Evolutionary conservation across 345 rosid genomes (phyloP).

Genomic region (Lumnitzera littorea): DNA sequence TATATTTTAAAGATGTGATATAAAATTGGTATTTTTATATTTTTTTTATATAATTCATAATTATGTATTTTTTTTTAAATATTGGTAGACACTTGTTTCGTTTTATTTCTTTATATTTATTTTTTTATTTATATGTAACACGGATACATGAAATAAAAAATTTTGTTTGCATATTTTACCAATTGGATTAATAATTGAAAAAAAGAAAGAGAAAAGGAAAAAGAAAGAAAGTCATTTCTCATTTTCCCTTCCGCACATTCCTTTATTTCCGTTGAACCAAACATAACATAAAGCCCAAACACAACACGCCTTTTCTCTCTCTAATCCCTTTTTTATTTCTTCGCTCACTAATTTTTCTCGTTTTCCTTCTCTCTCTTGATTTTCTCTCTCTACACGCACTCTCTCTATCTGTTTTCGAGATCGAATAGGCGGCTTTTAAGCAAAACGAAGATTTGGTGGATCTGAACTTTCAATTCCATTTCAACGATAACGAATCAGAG

Average conservation of each 20-base stretch:
- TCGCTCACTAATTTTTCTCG: conserved; percentile 13
- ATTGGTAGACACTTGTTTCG: too few species aligned
- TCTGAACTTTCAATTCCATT: neutral
- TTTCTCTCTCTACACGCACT: neutral
- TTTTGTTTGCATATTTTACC: too few species aligned
- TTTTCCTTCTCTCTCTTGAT: neutral
- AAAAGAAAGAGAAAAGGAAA: too few species aligned
- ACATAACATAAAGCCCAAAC: conserved; percentile 16
- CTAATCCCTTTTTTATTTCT: conserved; percentile 10
- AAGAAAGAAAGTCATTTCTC: too few species aligned
- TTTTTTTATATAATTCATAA: too few species aligned
- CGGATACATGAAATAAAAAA: too few species aligned
- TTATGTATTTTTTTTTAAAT: too few species aligned
- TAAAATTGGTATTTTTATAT: too few species aligned
- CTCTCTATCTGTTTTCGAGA: conserved; percentile 6
- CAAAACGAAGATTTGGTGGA: conserved; percentile 4
- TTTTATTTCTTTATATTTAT: too few species aligned
- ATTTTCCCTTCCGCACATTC: conserved; percentile 10
- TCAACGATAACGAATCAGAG: neutral
- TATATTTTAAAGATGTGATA: too few species aligned
- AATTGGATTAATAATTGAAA: too few species aligned
- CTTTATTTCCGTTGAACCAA: neutral
- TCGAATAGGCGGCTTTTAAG: conserved; percentile 3
- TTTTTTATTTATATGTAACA: too few species aligned
- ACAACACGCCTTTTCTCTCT: conserved; percentile 25